phyloP scores from a whole-genome alignment of 805 yeast species.

The Lachancea nothofagi region DNA sequence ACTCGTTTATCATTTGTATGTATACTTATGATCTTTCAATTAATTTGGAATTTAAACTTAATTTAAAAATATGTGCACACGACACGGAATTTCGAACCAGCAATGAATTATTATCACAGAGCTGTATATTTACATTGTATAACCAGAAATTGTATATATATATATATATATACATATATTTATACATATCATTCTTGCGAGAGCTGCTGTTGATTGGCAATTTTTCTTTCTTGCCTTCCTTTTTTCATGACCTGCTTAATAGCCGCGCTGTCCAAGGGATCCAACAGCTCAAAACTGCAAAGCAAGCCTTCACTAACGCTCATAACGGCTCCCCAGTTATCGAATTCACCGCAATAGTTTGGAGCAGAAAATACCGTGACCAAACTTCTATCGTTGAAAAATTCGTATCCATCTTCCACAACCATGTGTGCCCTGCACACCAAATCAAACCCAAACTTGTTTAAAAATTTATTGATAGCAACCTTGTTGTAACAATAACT shows the following conservation, averaged over 20 bases:
- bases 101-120: not conserved
- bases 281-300: conserved; percentile 88
- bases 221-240: conserved; percentile 81
- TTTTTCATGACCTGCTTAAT: conserved; percentile 90
- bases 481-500: conserved; percentile 71
- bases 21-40: no score
- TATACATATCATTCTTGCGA: conserved; percentile 6
- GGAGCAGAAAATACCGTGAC: conserved; percentile 83
- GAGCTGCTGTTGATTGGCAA: conserved; percentile 41
- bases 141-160: conserved; percentile 1
- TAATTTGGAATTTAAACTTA: not conserved
- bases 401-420: conserved; percentile 84
- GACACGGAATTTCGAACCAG: not conserved
- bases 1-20: not conserved
- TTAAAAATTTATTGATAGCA: conserved; percentile 65
- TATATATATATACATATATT: no score
- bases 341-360: conserved; percentile 49
- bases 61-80: not conserved
- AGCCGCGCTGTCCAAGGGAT: conserved; percentile 90
- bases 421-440: conserved; percentile 86
- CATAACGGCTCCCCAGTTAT: conserved; percentile 98
- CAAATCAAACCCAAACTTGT: conserved; percentile 64
- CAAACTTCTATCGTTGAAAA: conserved; percentile 64
- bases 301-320: conserved; percentile 87
- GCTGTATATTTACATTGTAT: conserved; percentile 6